phyloP scores from a whole-genome alignment of 768 basidiomycete species.

The Mycena albidolilacea region DNA sequence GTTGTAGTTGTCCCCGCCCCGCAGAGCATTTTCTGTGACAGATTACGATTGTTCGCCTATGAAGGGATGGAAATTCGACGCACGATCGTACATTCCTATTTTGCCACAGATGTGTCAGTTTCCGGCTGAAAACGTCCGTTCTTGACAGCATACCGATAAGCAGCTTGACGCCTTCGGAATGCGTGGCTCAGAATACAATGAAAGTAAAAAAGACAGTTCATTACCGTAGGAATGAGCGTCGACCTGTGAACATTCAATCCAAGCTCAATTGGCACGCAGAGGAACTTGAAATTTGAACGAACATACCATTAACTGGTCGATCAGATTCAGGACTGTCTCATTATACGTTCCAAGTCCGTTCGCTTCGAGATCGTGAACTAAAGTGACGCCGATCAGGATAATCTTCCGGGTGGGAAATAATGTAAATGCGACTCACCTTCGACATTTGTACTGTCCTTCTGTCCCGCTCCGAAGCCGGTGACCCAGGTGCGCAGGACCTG shows the following conservation, averaged over 20 bases:
- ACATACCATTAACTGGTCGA: constrained; percentile 58
- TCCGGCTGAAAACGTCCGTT: no score
- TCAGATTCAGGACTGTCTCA: constrained; percentile 51
- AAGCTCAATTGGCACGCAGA: not conserved
- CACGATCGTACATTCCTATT: not conserved
- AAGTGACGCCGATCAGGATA: not conserved
- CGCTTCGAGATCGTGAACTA: constrained; percentile 51
- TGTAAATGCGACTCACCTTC: not conserved
- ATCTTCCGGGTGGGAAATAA: not conserved
- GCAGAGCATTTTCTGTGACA: constrained; percentile 49
- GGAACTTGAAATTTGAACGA: not conserved
- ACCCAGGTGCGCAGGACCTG: constrained; percentile 8
- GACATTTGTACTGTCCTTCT: not conserved
- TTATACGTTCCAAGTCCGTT: constrained; percentile 52
- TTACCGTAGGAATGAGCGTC: constrained; percentile 1
- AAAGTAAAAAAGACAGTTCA: not conserved
- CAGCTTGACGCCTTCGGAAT: constrained; percentile 39
- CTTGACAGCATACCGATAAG: constrained; percentile 30
- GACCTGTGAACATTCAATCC: not conserved
- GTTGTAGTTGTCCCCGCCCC: constrained; percentile 51
- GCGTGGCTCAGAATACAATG: not conserved
- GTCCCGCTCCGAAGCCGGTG: not conserved
- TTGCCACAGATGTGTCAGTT: not conserved
- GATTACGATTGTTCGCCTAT: constrained; percentile 21
- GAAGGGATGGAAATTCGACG: not conserved